Evolutionary conservation across 345 rosid species (phyloP), one percentile per base, ranked within the genome.

Genomic region (Hibiscus syriacus): DNA sequence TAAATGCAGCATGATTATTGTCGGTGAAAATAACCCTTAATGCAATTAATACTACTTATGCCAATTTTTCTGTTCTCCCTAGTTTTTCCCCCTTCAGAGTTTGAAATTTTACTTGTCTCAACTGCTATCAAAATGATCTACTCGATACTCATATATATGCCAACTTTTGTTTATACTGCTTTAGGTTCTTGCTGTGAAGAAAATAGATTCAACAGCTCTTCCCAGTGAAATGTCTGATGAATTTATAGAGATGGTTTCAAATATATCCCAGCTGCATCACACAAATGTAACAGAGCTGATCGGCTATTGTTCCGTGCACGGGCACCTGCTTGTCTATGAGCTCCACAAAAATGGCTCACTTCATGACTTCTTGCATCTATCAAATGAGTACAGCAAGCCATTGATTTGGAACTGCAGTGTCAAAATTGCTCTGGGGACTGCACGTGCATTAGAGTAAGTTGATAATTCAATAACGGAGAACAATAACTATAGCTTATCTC

Each of bases 241-340:
- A 71, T 89, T 94, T 73, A 79, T 80, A 5, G 98, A 86, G 70
- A 80, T 88, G 7, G 90, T 94, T 72, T 90, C 98, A 36, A 87
- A 86, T 55, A 84, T 90, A 55, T 91, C 97, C 65, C 74, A 74
- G 64, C 75, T 89, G 86, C 88, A 90, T 82, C 96, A 94, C 66
- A 89, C 97, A 1, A 92, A 94, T 72, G 87, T 89, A 34, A 85
- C 92, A 29, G 92, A 92, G 84, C 83, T 94, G 55, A 81, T 86
- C 73, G 99, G 98, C 58, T 94, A 88, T 72, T 94, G 99, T 72
- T 89, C 97, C n/a, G 96, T 88, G 79, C 91, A 89, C 41, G 98
- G 99, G 5, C 97, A 94, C 80, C 80, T 94, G 52, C 86, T 94
- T 69, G 80, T 90, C 38, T 94, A 92, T 27, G 93, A 86, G 84